Conservation (phyloP, 331 rosid genomes). For the Rhamnella rubrinervis region DNA sequence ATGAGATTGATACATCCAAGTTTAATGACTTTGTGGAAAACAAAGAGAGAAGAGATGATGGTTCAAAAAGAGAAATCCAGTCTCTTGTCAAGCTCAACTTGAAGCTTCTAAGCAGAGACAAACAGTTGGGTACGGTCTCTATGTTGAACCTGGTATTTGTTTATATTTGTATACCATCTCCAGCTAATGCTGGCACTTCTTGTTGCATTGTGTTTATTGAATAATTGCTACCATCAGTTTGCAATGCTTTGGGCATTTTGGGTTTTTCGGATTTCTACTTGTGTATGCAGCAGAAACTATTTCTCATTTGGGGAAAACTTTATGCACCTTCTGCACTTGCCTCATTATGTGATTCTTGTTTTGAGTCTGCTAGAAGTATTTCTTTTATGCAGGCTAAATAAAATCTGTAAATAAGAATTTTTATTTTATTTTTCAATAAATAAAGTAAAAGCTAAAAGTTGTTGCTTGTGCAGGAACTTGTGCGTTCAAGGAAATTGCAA, state of each 20-base stretch:
- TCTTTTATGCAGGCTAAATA: neutral
- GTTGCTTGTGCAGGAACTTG: constrained; percentile 41
- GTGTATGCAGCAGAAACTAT: too few relatives aligned
- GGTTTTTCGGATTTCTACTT: neutral
- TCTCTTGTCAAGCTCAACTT: constrained; percentile 72
- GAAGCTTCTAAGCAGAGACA: constrained; percentile 55
- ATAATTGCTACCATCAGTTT: neutral
- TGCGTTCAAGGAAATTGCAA: constrained; percentile 57
- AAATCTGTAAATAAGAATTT: constrained; percentile 6
- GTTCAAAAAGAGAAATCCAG: constrained; percentile 60
- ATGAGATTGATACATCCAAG: constrained; percentile 8
- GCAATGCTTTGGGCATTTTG: neutral
- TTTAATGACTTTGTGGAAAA: constrained; percentile 14
- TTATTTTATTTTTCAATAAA: neutral
- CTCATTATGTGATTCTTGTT: neutral
- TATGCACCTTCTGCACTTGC: neutral
- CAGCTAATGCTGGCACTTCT: neutral
- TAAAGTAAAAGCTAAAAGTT: constrained; percentile 5
- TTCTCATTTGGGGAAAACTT: too few relatives aligned
- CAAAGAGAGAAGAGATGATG: constrained; percentile 26
- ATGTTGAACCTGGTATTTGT: neutral
- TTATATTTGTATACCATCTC: neutral
- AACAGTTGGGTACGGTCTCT: constrained; percentile 46
- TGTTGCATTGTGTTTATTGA: neutral
- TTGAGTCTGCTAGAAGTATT: neutral